These are phyloP conservation scores for Calonectria multiphialidica DNA, from an alignment of 2,329 filamentous ascomycete species.

Conservation along the genomic window DNA sequence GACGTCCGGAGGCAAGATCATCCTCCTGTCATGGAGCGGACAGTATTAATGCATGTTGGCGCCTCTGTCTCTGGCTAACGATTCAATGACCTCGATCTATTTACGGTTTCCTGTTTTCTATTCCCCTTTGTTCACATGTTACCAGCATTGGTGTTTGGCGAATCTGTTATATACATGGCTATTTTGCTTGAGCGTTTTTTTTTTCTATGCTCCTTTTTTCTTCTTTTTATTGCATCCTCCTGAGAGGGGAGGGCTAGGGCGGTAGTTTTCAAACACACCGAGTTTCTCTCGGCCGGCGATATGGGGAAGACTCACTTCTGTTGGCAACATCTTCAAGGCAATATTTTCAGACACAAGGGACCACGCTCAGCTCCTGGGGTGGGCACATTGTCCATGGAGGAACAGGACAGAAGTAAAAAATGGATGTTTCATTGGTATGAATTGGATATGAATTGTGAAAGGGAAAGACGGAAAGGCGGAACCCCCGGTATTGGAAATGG, in stretches of 20 bases:
- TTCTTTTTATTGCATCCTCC: constrained; percentile 25
- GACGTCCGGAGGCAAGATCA: constrained; percentile 23
- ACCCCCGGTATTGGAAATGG: neutral
- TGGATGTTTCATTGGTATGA: constrained; percentile 25
- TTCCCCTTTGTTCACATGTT: constrained; percentile 42
- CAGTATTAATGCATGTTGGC: constrained; percentile 27
- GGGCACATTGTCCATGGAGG: constrained; percentile 33
- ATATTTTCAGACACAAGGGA: constrained; percentile 24
- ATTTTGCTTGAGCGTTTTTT: constrained; percentile 18
- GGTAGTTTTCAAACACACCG: constrained; percentile 12
- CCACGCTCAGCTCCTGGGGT: constrained; percentile 16
- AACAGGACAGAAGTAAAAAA: constrained; percentile 33
- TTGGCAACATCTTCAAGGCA: constrained; percentile 16
- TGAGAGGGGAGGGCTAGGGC: constrained; percentile 20
- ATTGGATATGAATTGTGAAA: constrained; percentile 28
- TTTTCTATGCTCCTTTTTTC: neutral
- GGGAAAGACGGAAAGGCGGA: neutral
- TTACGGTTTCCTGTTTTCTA: constrained; percentile 32
- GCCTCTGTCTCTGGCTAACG: constrained; percentile 34
- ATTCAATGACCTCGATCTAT: constrained; percentile 39
- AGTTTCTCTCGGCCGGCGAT: constrained; percentile 22
- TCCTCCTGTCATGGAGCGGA: constrained; percentile 29
- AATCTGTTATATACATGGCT: constrained; percentile 39
- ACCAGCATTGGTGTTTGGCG: constrained; percentile 33
- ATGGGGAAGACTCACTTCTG: constrained; percentile 18